phyloP scores from a whole-genome alignment of 495 filamentous ascomycete genomes.

The Hyaloscypha variabilis region DNA sequence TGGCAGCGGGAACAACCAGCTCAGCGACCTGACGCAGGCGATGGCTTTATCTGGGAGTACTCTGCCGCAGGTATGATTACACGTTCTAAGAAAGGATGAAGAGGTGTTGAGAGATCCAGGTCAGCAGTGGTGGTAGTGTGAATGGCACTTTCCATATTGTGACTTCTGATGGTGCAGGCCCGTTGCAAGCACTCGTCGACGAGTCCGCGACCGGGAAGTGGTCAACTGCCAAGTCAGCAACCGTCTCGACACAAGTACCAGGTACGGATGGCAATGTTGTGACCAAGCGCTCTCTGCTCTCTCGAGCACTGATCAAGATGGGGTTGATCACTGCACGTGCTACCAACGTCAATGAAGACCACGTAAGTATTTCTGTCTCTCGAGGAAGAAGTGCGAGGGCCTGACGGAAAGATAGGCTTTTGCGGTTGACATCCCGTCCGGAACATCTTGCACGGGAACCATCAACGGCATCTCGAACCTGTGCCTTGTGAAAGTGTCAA shows the following conservation, averaged over 20 bases:
- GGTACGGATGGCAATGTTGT: conserved; percentile 13
- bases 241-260: conserved; percentile 13
- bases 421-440: conserved; percentile 45
- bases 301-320: neutral
- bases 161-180: conserved; percentile 37
- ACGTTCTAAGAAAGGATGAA: neutral
- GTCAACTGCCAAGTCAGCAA: neutral
- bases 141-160: conserved; percentile 33
- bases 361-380: conserved; percentile 5
- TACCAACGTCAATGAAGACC: conserved; percentile 16
- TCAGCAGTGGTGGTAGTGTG: conserved; percentile 32
- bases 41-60: conserved; percentile 31
- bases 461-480: conserved; percentile 52
- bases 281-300: neutral
- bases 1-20: conserved; percentile 2
- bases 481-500: conserved; percentile 55
- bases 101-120: conserved; percentile 17
- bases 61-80: conserved; percentile 22
- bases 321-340: conserved; percentile 10
- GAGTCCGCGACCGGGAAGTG: conserved; percentile 7
- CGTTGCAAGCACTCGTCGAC: conserved; percentile 18
- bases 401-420: conserved; percentile 25
- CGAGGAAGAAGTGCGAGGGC: neutral
- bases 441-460: conserved; percentile 52
- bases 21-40: conserved; percentile 7